Conservation (phyloP, 176 grass and related monocot genomes). For the Stipa capillata region DNA sequence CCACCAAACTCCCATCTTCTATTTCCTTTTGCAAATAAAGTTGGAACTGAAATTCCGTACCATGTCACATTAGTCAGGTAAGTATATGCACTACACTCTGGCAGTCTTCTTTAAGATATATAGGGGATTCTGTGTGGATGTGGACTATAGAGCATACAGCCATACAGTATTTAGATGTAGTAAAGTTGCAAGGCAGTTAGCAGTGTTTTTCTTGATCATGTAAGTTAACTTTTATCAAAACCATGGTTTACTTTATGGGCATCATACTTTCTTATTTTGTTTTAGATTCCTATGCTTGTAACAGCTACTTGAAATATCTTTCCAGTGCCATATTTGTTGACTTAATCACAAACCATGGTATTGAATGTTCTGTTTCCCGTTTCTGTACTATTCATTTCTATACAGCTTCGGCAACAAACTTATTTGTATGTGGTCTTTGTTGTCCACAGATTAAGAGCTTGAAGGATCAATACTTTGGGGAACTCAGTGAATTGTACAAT, state of each 20-base stretch:
- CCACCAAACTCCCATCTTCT: neutral
- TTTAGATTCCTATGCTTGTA: neutral
- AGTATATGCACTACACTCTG: neutral
- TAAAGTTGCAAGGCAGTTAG: neutral
- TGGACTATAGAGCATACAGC: neutral
- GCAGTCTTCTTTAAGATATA: neutral
- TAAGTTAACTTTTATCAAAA: neutral
- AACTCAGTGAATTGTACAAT: conserved; percentile 59
- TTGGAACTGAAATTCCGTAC: neutral
- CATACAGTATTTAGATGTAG: neutral
- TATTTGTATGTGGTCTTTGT: neutral
- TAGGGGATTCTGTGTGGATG: neutral
- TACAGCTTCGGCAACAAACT: neutral
- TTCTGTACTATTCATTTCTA: neutral
- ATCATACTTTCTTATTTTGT: neutral
- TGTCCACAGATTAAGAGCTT: conserved; percentile 58
- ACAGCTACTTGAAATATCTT: neutral
- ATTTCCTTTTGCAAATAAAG: neutral
- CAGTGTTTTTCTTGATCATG: neutral
- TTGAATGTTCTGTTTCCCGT: neutral
- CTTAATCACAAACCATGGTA: neutral
- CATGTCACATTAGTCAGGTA: neutral
- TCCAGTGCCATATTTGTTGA: neutral
- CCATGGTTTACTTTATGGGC: neutral
- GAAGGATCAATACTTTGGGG: conserved; percentile 60